These are phyloP conservation scores for Escallonia herrerae DNA, from an alignment of 129 eudicot genomes.

Conservation along the genomic window DNA sequence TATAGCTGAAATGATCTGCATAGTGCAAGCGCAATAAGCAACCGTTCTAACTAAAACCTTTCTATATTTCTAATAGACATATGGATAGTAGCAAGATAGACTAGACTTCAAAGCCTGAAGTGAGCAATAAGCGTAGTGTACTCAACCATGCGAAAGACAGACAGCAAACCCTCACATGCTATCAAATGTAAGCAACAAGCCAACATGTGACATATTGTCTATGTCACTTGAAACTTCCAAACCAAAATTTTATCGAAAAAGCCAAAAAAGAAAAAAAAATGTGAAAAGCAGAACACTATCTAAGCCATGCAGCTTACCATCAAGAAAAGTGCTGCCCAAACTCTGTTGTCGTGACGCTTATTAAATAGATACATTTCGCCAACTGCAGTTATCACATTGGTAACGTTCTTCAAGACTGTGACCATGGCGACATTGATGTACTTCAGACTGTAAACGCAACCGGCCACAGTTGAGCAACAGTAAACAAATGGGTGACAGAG, in stretches of 20 bases:
- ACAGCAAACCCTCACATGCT: not conserved
- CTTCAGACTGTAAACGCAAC: constrained; percentile 58
- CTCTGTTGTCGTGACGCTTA: constrained; percentile 91
- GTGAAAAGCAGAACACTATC: not conserved
- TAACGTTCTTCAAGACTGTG: constrained; percentile 91
- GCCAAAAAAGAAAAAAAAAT: not conserved
- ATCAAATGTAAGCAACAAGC: not conserved
- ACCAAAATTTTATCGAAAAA: not conserved
- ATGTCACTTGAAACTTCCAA: not conserved
- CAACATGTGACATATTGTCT: not conserved
- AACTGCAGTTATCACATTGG: constrained; percentile 95
- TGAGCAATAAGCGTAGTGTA: no score
- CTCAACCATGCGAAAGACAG: no score
- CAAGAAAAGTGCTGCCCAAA: constrained; percentile 89
- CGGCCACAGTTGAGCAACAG: constrained; percentile 8
- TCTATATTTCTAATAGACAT: no score
- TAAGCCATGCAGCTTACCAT: constrained; percentile 50
- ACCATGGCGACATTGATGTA: constrained; percentile 99
- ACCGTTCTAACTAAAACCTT: no score
- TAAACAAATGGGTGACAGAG: not conserved
- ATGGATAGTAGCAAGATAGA: no score
- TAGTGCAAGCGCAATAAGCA: not conserved
- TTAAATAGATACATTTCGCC: constrained; percentile 96
- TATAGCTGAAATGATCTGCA: constrained; percentile 93
- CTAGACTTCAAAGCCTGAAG: no score